These are phyloP conservation scores for Xylaria longipes DNA, from an alignment of 495 filamentous ascomycete genomes.

Conservation along the genomic window DNA sequence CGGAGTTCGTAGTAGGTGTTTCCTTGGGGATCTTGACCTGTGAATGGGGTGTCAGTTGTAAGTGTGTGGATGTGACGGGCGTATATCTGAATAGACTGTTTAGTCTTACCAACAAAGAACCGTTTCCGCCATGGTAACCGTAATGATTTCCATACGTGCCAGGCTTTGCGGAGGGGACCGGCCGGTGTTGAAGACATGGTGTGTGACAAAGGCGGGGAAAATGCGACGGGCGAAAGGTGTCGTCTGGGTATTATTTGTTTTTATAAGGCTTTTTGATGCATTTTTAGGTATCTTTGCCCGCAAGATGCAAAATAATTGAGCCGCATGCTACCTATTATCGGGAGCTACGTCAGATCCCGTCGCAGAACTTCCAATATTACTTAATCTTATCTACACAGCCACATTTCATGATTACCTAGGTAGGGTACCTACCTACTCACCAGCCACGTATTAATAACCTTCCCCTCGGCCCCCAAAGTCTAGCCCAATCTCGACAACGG, in stretches of 20 bases:
- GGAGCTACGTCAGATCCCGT: slow-evolving; percentile 5
- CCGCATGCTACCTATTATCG: background rate
- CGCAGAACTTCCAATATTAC: no score
- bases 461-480: background rate
- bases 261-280: background rate
- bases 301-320: background rate
- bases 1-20: slow-evolving; percentile 97
- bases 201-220: background rate
- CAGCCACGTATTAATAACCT: background rate
- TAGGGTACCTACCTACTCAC: slow-evolving; percentile 1
- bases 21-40: slow-evolving; percentile 83
- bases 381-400: slow-evolving; percentile 2
- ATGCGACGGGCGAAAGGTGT: background rate
- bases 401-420: background rate
- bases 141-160: slow-evolving; percentile 87
- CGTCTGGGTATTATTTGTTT: background rate
- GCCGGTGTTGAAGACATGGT: slow-evolving; percentile 37
- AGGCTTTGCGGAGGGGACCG: slow-evolving; percentile 55
- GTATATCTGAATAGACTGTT: slow-evolving; percentile 8
- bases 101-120: slow-evolving; percentile 74
- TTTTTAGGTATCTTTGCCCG: background rate
- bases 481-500: background rate
- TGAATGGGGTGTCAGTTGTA: slow-evolving; percentile 21
- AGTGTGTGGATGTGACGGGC: slow-evolving; percentile 28
- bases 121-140: slow-evolving; percentile 85